These are phyloP conservation scores for Nicotiana noctiflora DNA, from an alignment of 257 asterid genomes.

Conservation along the genomic window DNA sequence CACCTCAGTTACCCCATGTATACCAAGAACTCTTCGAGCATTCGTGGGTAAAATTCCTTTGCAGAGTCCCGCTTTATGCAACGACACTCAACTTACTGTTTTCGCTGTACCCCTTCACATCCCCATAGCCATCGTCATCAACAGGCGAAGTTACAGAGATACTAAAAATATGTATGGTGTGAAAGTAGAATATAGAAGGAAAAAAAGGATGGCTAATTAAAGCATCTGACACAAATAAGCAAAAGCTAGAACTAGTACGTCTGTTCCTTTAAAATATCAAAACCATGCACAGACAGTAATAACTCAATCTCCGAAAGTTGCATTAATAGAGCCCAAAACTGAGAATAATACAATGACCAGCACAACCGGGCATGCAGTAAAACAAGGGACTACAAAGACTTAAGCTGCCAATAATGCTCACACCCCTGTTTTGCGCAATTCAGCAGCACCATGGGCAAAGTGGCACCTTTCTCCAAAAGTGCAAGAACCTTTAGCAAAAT, in stretches of 20 bases:
- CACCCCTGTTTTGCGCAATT: slow-evolving; percentile 50
- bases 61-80: no score
- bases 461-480: slow-evolving; percentile 92
- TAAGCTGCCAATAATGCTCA: slow-evolving; percentile 7
- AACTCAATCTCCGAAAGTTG: not conserved
- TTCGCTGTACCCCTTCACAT: no score
- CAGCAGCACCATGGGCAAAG: slow-evolving; percentile 88
- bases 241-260: not conserved
- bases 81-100: not conserved
- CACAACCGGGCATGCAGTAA: not conserved
- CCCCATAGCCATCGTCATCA: no score
- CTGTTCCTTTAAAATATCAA: not conserved
- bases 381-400: not conserved
- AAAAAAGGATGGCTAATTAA: not conserved
- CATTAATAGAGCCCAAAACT: not conserved
- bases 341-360: not conserved
- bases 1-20: no score
- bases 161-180: not conserved
- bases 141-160: not conserved
- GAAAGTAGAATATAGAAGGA: no score
- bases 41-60: no score
- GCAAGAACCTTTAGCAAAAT: slow-evolving; percentile 72
- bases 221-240: not conserved
- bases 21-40: no score
- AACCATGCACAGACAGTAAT: not conserved